Conservation (phyloP, 179 eudicot species). For the Silene noctiflora region DNA sequence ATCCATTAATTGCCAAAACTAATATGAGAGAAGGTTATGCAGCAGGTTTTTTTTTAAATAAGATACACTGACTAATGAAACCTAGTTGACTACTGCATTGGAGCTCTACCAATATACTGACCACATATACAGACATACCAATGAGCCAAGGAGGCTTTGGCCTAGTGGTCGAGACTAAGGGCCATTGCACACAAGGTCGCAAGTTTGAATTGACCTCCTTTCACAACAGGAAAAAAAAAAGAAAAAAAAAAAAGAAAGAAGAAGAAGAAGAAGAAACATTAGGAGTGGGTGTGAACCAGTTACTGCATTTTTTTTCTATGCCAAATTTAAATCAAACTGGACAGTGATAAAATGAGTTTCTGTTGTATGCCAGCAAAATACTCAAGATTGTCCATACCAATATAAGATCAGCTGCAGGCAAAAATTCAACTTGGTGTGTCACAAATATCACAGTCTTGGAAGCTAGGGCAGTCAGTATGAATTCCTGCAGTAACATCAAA, state of each 20-base stretch:
- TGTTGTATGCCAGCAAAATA: constrained; percentile 12
- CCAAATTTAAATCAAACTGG: neutral
- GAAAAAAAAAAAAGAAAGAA: too few relatives aligned
- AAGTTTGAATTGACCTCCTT: too few relatives aligned
- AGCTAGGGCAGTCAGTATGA: constrained; percentile 82
- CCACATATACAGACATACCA: too few relatives aligned
- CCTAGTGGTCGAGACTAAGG: too few relatives aligned
- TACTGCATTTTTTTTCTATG: neutral
- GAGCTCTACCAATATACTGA: neutral
- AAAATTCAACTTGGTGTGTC: constrained; percentile 95
- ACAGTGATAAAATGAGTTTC: neutral
- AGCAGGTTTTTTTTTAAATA: too few relatives aligned
- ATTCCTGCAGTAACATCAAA: constrained; percentile 58
- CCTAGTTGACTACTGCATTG: neutral
- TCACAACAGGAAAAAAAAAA: too few relatives aligned
- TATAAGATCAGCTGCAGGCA: constrained; percentile 90
- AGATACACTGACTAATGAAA: too few relatives aligned
- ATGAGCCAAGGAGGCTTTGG: too few relatives aligned
- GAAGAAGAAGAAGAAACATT: neutral
- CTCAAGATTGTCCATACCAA: constrained; percentile 47
- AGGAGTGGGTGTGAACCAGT: neutral
- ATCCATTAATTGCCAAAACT: too few relatives aligned
- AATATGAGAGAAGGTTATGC: too few relatives aligned
- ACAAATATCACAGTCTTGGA: constrained; percentile 84
- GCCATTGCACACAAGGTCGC: too few relatives aligned